These are phyloP conservation scores for Aegilops longissima DNA, from an alignment of 176 grass and related monocot species.

Conservation along the genomic window DNA sequence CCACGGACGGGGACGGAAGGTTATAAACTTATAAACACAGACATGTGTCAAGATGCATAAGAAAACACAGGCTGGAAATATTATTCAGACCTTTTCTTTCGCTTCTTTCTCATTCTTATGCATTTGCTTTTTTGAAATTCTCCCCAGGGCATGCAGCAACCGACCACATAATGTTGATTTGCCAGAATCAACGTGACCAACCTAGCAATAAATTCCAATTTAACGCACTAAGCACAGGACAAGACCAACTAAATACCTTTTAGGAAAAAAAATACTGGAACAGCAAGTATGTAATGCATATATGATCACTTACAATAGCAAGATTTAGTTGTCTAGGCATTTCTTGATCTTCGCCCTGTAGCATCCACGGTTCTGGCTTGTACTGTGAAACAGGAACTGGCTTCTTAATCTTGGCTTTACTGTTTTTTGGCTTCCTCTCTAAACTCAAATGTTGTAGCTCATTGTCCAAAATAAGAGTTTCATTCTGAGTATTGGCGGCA, in stretches of 20 bases:
- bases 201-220: constrained; percentile 47
- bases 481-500: constrained; percentile 25
- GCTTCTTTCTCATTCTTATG: constrained; percentile 94
- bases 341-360: constrained; percentile 46
- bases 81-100: constrained; percentile 66
- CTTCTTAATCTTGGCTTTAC: constrained; percentile 52
- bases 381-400: constrained; percentile 45
- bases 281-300: background rate
- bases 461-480: constrained; percentile 38
- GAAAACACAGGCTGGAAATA: background rate
- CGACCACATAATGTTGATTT: constrained; percentile 90
- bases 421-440: constrained; percentile 43
- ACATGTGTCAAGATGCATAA: background rate
- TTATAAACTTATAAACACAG: background rate
- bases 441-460: constrained; percentile 62
- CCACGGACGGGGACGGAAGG: background rate
- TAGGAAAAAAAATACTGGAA: background rate
- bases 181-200: constrained; percentile 92
- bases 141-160: constrained; percentile 66
- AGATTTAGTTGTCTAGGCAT: constrained; percentile 72
- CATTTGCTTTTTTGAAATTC: constrained; percentile 85
- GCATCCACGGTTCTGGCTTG: constrained; percentile 88
- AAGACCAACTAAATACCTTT: constrained; percentile 5
- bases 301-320: constrained; percentile 67
- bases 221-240: background rate